These are phyloP conservation scores for Blumeria graminis DNA, from an alignment of 2,329 filamentous ascomycete genomes.

Conservation along the genomic window DNA sequence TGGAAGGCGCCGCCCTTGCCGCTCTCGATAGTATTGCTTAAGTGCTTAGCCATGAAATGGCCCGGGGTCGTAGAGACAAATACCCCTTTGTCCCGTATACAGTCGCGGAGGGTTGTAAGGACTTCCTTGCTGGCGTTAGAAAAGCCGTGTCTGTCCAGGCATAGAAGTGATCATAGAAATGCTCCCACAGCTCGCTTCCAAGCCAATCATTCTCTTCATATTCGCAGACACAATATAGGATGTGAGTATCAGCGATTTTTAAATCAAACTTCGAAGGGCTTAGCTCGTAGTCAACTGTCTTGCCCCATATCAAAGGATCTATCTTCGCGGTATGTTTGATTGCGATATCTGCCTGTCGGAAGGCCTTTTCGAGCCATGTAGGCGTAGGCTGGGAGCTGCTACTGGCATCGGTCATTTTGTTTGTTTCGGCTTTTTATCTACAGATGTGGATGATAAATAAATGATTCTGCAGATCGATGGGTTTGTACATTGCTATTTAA, in stretches of 20 bases:
- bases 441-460: too few relatives aligned
- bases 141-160: background rate
- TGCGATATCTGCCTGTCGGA: too few relatives aligned
- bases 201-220: background rate
- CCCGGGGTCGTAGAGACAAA: background rate
- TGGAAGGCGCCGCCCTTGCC: background rate
- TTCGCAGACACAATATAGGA: background rate
- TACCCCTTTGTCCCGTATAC: too few relatives aligned
- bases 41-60: background rate
- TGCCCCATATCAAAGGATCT: background rate
- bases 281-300: background rate
- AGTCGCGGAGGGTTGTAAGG: too few relatives aligned
- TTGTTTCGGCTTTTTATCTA: too few relatives aligned
- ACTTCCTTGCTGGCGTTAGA: too few relatives aligned
- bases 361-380: too few relatives aligned
- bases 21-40: background rate
- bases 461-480: too few relatives aligned
- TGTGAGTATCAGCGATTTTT: background rate
- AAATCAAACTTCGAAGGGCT: background rate
- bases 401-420: too few relatives aligned
- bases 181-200: background rate
- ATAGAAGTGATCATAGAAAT: background rate
- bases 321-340: background rate
- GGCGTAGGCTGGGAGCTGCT: too few relatives aligned
- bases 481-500: too few relatives aligned